Percentiles rank a stretch among this genome's conserved stretches.
Conservation (phyloP, 2,329 filamentous ascomycete genomes). For the Plenodomus tracheiphilus region DNA sequence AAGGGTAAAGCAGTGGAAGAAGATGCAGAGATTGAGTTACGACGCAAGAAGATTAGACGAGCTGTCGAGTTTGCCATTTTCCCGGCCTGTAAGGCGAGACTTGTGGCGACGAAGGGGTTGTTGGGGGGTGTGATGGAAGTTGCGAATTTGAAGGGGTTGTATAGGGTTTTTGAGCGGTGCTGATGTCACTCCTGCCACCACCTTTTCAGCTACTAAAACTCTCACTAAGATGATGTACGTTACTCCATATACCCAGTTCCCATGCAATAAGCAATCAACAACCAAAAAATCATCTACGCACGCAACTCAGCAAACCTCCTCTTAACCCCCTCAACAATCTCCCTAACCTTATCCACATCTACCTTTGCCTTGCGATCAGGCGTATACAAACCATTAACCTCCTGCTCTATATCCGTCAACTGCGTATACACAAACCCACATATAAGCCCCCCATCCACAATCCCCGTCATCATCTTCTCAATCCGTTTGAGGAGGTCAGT, state of each 20-base stretch:
- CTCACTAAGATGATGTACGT: too few species aligned
- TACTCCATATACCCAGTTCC: background rate
- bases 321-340: constrained; percentile 56
- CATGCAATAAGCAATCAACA: background rate
- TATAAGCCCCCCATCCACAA: constrained; percentile 60
- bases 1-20: constrained; percentile 28
- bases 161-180: constrained; percentile 93
- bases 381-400: constrained; percentile 68
- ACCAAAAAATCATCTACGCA: constrained; percentile 3
- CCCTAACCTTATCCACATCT: constrained; percentile 59
- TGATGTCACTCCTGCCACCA: constrained; percentile 42
- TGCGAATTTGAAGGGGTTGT: constrained; percentile 88
- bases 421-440: constrained; percentile 71
- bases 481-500: constrained; percentile 63
- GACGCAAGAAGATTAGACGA: constrained; percentile 70
- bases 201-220: too few species aligned
- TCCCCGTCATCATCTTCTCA: constrained; percentile 61
- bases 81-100: constrained; percentile 78
- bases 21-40: constrained; percentile 49
- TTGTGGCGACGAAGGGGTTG: constrained; percentile 79
- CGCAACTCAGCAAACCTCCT: constrained; percentile 26
- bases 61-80: constrained; percentile 87
- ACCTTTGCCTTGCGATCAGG: constrained; percentile 64
- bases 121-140: constrained; percentile 82
- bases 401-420: constrained; percentile 66